Conservation (phyloP, 176 grass and related monocot species). For the Phyllostachys edulis region DNA sequence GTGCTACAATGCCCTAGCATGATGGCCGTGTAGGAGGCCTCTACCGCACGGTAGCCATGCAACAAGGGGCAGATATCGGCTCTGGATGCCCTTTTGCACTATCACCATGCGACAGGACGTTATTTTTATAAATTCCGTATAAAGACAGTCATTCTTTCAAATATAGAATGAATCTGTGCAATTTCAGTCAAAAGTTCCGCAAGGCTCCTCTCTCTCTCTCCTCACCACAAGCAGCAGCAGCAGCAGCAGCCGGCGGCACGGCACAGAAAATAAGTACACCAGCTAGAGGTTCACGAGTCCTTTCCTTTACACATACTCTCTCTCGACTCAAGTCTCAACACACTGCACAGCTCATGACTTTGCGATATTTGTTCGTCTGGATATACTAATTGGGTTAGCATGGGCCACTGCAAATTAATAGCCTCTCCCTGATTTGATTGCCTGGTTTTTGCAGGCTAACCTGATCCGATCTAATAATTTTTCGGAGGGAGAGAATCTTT, state of each 20-base stretch:
- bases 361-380: not conserved
- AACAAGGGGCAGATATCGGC: no score
- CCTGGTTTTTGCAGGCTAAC: not conserved
- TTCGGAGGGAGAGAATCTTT: not conserved
- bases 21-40: no score
- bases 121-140: no score
- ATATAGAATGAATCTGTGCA: no score
- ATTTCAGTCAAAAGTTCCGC: no score
- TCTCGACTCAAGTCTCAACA: not conserved
- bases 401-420: not conserved
- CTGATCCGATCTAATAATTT: not conserved
- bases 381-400: conserved; percentile 3
- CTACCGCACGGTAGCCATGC: no score
- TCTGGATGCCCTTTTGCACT: no score
- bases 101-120: no score
- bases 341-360: not conserved
- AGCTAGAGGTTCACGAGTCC: not conserved
- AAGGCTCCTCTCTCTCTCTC: no score
- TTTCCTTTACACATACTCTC: no score
- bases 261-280: conserved; percentile 24
- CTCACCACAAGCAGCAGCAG: not conserved
- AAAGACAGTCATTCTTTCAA: no score
- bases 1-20: no score
- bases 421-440: not conserved
- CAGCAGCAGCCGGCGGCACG: not conserved